Evolutionary conservation across 805 yeast genomes (phyloP).

Genomic region (Starmerella riodocensis): DNA sequence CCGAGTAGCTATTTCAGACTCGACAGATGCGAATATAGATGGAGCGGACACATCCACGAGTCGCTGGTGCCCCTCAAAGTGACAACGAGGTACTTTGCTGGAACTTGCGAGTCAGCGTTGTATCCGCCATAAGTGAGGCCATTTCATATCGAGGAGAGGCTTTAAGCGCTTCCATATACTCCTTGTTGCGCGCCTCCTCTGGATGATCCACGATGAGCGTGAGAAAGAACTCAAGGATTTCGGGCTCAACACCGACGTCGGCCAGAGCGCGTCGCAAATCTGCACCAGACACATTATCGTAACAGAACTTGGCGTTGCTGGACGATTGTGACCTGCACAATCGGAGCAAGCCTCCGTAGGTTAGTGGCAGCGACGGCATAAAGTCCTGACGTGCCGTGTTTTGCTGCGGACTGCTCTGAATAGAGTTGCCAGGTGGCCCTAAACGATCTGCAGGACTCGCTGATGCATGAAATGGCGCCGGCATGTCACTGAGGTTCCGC

Average conservation of each 20-base stretch:
- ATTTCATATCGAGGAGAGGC: slow-evolving; percentile 16
- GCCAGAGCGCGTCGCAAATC: slow-evolving; percentile 15
- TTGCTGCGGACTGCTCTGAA: too few species aligned
- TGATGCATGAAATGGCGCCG: slow-evolving; percentile 6
- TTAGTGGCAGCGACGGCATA: slow-evolving; percentile 17
- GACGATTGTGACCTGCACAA: slow-evolving; percentile 10
- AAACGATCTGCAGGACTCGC: background rate
- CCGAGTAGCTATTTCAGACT: too few species aligned
- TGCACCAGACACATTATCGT: slow-evolving; percentile 9
- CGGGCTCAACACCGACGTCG: slow-evolving; percentile 21
- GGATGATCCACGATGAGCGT: slow-evolving; percentile 10
- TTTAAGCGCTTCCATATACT: slow-evolving; percentile 13
- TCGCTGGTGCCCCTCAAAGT: too few species aligned
- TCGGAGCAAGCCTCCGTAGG: slow-evolving; percentile 16
- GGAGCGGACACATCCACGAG: too few species aligned
- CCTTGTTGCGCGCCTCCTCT: slow-evolving; percentile 11
- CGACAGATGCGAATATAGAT: too few species aligned
- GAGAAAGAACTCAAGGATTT: slow-evolving; percentile 18
- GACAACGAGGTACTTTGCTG: too few species aligned
- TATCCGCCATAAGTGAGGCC: slow-evolving; percentile 19
- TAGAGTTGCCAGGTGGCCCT: too few species aligned
- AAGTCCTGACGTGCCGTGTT: background rate
- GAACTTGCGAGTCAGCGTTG: background rate
- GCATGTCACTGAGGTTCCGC: slow-evolving; percentile 5
- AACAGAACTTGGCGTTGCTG: slow-evolving; percentile 16